Conservation (phyloP, 2,329 filamentous ascomycete species). For the Apiospora phragmitis region DNA sequence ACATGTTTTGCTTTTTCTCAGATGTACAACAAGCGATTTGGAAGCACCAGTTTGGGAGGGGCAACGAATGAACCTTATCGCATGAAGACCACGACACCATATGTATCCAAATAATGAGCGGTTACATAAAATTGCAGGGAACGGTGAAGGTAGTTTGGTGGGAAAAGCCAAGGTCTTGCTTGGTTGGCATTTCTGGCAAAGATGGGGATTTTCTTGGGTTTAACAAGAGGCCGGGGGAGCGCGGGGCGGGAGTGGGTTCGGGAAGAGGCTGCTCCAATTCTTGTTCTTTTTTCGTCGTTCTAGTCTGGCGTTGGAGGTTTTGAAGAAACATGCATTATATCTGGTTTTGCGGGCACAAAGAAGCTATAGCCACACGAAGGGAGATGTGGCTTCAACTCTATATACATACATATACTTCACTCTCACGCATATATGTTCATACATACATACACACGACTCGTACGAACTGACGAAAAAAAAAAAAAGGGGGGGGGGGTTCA, state of each 20-base stretch:
- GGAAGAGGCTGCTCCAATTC: background rate
- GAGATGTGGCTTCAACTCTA: background rate
- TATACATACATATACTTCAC: background rate
- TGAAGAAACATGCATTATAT: background rate
- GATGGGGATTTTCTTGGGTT: background rate
- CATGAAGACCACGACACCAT: slow-evolving; percentile 6
- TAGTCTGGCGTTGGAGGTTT: background rate
- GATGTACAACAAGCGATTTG: slow-evolving; percentile 6
- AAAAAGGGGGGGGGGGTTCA: background rate
- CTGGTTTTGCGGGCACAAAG: background rate
- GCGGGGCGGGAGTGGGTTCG: no score
- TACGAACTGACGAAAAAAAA: background rate
- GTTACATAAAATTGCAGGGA: background rate
- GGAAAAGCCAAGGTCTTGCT: background rate
- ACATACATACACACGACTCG: background rate
- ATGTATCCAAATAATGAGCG: slow-evolving; percentile 4
- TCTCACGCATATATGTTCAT: background rate
- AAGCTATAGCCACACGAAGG: background rate
- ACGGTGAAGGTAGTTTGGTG: background rate
- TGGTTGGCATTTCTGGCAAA: background rate
- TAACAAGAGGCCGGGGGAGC: background rate
- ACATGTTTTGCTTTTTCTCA: slow-evolving; percentile 3
- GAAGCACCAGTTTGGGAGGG: background rate
- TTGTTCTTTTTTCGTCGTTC: background rate
- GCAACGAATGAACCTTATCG: background rate